Percentiles rank a stretch among this genome's conserved stretches.
Conservation (phyloP, 23 red algal species). For the Chondrus crispus region DNA sequence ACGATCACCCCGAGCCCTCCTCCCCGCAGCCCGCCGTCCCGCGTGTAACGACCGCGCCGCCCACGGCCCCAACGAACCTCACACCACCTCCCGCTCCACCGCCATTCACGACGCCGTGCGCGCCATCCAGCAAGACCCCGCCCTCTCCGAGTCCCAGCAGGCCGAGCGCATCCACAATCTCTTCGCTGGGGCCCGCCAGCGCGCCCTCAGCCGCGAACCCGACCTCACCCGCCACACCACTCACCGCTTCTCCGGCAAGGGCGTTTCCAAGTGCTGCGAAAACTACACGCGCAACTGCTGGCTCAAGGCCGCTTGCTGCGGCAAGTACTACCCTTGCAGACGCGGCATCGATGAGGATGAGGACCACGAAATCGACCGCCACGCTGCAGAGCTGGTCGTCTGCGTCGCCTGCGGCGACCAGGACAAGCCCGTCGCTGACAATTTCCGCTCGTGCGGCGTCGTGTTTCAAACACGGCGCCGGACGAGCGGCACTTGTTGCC, state of each 20-base stretch:
- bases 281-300: slow-evolving; percentile 63
- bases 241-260: slow-evolving; percentile 9
- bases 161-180: not conserved
- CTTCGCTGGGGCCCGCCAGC: not conserved
- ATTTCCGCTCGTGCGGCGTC: slow-evolving; percentile 49
- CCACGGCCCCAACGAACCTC: not conserved
- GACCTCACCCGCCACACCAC: not conserved
- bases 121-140: not conserved
- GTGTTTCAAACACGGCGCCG: too few relatives aligned
- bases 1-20: too few relatives aligned
- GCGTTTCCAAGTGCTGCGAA: slow-evolving; percentile 6
- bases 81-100: not conserved
- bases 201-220: not conserved
- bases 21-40: too few relatives aligned
- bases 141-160: not conserved
- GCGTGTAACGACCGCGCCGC: too few relatives aligned
- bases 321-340: slow-evolving; percentile 43
- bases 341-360: slow-evolving; percentile 57
- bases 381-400: slow-evolving; percentile 36
- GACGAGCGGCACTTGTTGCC: too few relatives aligned
- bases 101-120: not conserved
- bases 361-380: slow-evolving; percentile 60
- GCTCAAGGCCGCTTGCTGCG: slow-evolving; percentile 36
- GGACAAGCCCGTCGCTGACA: slow-evolving; percentile 14
- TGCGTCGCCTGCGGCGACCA: slow-evolving; percentile 56